These are phyloP conservation scores for Grigorovia humatica DNA, from an alignment of 805 yeast genomes.

Conservation along the genomic window DNA sequence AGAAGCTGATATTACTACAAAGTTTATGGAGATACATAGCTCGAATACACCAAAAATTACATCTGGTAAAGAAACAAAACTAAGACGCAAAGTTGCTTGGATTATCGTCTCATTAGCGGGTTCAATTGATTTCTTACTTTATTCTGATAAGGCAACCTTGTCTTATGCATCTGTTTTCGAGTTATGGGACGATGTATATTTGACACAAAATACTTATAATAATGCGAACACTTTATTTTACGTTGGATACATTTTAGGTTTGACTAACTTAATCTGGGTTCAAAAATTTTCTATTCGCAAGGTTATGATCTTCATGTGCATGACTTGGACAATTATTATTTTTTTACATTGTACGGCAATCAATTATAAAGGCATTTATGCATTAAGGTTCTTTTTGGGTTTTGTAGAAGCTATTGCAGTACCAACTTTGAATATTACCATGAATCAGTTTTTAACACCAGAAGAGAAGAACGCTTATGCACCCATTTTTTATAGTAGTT, in stretches of 20 bases:
- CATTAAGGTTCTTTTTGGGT: constrained; percentile 42
- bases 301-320: constrained; percentile 29
- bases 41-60: constrained; percentile 31
- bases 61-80: constrained; percentile 32
- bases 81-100: constrained; percentile 31
- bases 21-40: constrained; percentile 30
- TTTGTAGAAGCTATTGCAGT: constrained; percentile 37
- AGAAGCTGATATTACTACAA: constrained; percentile 34
- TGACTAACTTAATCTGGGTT: constrained; percentile 32
- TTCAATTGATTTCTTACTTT: constrained; percentile 34
- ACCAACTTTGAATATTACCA: constrained; percentile 37
- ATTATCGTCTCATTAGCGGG: constrained; percentile 31
- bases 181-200: constrained; percentile 36
- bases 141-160: constrained; percentile 43
- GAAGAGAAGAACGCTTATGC: constrained; percentile 42
- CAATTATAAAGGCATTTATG: constrained; percentile 38
- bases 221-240: constrained; percentile 44
- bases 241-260: constrained; percentile 39
- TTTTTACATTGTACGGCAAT: constrained; percentile 38
- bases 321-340: constrained; percentile 37
- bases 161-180: constrained; percentile 41
- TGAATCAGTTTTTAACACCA: constrained; percentile 40
- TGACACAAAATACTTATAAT: constrained; percentile 35
- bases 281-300: constrained; percentile 36
- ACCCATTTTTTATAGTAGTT: constrained; percentile 43